Conservation (phyloP, 164 flowering plant species). For the Macadamia tetraphylla region DNA sequence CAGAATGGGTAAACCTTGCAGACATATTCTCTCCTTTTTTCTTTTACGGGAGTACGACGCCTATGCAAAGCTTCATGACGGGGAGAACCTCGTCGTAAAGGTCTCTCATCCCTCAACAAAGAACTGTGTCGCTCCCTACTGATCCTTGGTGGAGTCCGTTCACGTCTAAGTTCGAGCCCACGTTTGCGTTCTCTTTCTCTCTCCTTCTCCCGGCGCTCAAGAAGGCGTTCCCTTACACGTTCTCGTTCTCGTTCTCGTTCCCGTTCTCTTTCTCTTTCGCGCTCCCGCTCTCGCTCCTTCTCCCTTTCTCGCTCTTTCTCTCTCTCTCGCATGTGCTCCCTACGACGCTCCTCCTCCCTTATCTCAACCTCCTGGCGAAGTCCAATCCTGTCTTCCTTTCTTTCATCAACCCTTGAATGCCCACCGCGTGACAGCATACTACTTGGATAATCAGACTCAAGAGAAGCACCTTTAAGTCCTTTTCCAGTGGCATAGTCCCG, state of each 20-base stretch:
- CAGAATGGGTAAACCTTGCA: constrained; percentile 83
- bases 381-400: constrained; percentile 58
- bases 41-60: constrained; percentile 88
- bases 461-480: constrained; percentile 57
- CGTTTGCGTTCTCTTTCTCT: constrained; percentile 62
- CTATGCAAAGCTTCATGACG: constrained; percentile 72
- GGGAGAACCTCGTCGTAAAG: constrained; percentile 57
- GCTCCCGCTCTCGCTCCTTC: constrained; percentile 22
- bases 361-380: constrained; percentile 63
- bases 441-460: constrained; percentile 59
- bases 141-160: constrained; percentile 59
- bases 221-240: constrained; percentile 26
- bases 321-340: constrained; percentile 61
- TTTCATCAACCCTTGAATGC: constrained; percentile 57
- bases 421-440: constrained; percentile 44
- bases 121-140: constrained; percentile 66
- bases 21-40: constrained; percentile 92
- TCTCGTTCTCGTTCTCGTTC: constrained; percentile 31
- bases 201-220: constrained; percentile 39
- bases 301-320: constrained; percentile 66
- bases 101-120: constrained; percentile 47
- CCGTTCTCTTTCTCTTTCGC: too few relatives aligned
- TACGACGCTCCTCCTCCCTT: constrained; percentile 80
- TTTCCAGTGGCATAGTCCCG: constrained; percentile 84
- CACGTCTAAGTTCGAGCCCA: constrained; percentile 56